Evolutionary conservation across 2,329 filamentous ascomycete genomes (phyloP).

Genomic region (Cylindrodendrum hubeiense): DNA sequence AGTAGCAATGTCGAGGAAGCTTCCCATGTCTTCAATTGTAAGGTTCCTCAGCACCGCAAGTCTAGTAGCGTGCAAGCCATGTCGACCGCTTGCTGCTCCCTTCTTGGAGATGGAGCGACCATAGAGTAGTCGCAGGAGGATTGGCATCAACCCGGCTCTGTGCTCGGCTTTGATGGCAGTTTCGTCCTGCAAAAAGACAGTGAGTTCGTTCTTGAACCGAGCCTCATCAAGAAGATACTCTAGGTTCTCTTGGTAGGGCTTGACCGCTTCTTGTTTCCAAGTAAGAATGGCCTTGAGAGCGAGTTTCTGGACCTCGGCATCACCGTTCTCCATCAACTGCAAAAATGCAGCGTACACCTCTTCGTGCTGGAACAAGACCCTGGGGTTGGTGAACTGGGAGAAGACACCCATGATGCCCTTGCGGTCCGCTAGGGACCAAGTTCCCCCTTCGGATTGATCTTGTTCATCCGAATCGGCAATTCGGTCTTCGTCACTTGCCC

Average conservation of each 20-base stretch:
- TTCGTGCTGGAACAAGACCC: conserved; percentile 80
- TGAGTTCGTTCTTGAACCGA: conserved; percentile 93
- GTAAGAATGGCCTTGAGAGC: conserved; percentile 87
- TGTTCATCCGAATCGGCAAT: conserved; percentile 50
- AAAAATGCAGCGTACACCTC: conserved; percentile 84
- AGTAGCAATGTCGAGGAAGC: conserved; percentile 86
- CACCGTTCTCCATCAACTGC: conserved; percentile 85
- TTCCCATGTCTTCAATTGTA: conserved; percentile 77
- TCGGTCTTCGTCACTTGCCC: conserved; percentile 71
- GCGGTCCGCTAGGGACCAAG: conserved; percentile 83
- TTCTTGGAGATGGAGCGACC: conserved; percentile 89
- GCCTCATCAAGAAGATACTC: conserved; percentile 90
- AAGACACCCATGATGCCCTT: conserved; percentile 87
- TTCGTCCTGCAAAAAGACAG: conserved; percentile 84
- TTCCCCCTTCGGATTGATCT: conserved; percentile 50
- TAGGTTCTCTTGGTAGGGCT: conserved; percentile 86
- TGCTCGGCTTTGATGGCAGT: conserved; percentile 81
- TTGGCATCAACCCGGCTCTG: conserved; percentile 80
- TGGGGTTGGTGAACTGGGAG: conserved; percentile 87
- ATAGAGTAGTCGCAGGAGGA: conserved; percentile 89
- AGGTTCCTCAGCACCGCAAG: conserved; percentile 86
- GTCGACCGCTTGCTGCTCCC: conserved; percentile 79
- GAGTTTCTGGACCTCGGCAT: conserved; percentile 88
- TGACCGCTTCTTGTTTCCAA: conserved; percentile 86
- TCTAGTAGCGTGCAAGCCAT: conserved; percentile 84